A percentile compares a stretch with the other conserved stretches of the same genome.
Conservation (phyloP, 1,284 basidiomycete species). For the Fomitopsis pinicola region DNA sequence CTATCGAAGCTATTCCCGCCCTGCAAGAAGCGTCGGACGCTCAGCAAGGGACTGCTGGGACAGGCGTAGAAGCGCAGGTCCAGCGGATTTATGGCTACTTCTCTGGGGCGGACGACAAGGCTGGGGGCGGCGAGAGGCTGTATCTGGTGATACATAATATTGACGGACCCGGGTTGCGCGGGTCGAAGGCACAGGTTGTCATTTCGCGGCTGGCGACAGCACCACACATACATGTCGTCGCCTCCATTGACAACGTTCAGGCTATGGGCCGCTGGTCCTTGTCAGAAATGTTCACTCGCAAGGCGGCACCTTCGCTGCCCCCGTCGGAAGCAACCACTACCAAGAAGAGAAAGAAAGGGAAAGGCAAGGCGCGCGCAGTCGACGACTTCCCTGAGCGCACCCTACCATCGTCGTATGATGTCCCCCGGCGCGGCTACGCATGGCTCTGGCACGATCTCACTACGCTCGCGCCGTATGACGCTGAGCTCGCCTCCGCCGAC, state of each 20-base stretch:
- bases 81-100: constrained; percentile 65
- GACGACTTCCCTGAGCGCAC: neutral
- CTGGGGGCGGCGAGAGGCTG: constrained; percentile 29
- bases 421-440: constrained; percentile 62
- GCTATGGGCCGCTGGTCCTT: constrained; percentile 76
- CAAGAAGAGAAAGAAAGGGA: neutral
- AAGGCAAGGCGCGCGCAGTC: constrained; percentile 4
- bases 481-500: constrained; percentile 70
- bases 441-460: constrained; percentile 90
- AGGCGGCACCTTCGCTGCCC: constrained; percentile 25
- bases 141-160: constrained; percentile 87
- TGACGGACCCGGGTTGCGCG: constrained; percentile 70
- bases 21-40: constrained; percentile 30
- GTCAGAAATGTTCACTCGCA: constrained; percentile 53
- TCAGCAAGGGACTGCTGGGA: constrained; percentile 22
- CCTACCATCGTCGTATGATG: constrained; percentile 9
- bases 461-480: constrained; percentile 77
- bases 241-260: constrained; percentile 83
- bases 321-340: constrained; percentile 4
- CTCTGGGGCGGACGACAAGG: constrained; percentile 14
- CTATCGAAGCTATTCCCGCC: constrained; percentile 62
- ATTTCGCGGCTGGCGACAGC: constrained; percentile 69
- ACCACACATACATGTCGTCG: constrained; percentile 73
- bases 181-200: constrained; percentile 53
- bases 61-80: constrained; percentile 54